A percentile compares a stretch with the other conserved stretches of the same genome.
Evolutionary conservation across 805 yeast genomes (phyloP).

Genomic region (Kazachstania psychrophila): DNA sequence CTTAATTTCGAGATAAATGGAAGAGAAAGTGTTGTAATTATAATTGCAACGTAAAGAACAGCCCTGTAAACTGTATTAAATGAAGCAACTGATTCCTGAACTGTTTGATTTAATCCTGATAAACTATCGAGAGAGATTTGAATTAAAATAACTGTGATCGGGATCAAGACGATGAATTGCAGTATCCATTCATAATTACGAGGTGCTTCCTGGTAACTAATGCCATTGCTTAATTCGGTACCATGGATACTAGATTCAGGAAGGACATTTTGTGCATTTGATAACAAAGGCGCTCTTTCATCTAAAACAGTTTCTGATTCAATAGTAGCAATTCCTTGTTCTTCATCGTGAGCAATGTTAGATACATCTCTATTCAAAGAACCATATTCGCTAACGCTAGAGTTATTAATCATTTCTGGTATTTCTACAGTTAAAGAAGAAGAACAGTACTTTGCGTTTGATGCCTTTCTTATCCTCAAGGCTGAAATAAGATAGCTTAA

Average conservation of each 20-base stretch:
- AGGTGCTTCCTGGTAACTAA: not conserved
- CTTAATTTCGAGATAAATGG: constrained; percentile 55
- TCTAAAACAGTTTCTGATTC: constrained; percentile 18
- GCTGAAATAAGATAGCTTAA: too few relatives aligned
- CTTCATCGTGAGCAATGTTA: not conserved
- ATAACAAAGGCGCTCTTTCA: constrained; percentile 29
- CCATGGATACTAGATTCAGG: not conserved
- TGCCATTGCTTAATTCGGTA: not conserved
- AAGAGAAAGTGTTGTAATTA: constrained; percentile 42
- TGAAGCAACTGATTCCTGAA: constrained; percentile 51
- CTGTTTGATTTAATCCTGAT: constrained; percentile 54
- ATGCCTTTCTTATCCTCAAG: not conserved
- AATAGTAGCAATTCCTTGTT: not conserved
- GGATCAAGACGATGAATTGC: constrained; percentile 62
- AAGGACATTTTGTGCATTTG: not conserved
- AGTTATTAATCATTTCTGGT: too few relatives aligned
- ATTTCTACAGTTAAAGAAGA: too few relatives aligned
- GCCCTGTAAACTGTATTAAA: constrained; percentile 32
- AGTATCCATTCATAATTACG: constrained; percentile 69
- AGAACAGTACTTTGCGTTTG: not conserved
- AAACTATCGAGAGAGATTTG: constrained; percentile 36
- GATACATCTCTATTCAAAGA: not conserved
- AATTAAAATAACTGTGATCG: constrained; percentile 49
- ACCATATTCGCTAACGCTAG: not conserved
- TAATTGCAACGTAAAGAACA: constrained; percentile 28